Conservation (phyloP, 2,329 filamentous ascomycete species). For the Elsinoe batatas region DNA sequence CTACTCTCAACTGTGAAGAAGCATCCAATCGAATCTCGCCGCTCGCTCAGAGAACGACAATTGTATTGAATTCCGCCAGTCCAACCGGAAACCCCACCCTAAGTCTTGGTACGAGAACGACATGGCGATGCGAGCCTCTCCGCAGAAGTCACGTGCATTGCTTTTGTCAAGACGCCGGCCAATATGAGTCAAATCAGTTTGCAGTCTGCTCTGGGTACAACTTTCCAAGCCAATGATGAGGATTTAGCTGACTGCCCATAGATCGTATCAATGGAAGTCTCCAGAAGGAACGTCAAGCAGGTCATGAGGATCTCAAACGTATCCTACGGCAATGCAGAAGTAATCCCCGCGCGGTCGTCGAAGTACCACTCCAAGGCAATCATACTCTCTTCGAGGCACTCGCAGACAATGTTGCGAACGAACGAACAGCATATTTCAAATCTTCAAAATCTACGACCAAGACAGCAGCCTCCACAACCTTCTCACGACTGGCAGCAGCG, state of each 20-base stretch:
- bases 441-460: constrained; percentile 25
- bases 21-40: too few species aligned
- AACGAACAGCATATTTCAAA: constrained; percentile 56
- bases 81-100: too few species aligned
- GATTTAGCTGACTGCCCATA: background rate
- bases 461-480: constrained; percentile 34
- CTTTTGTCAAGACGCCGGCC: background rate
- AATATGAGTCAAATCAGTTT: constrained; percentile 11
- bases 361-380: constrained; percentile 61
- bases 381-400: constrained; percentile 64
- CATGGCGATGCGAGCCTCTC: background rate
- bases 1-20: too few species aligned
- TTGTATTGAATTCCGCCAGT: too few species aligned
- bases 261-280: constrained; percentile 1
- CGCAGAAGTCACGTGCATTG: background rate
- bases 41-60: too few species aligned
- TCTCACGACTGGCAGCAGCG: constrained; percentile 54
- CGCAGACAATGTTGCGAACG: constrained; percentile 57
- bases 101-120: background rate
- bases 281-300: constrained; percentile 38
- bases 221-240: background rate
- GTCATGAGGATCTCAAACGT: constrained; percentile 46
- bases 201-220: constrained; percentile 11
- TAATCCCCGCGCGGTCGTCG: constrained; percentile 45
- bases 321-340: constrained; percentile 46